These are phyloP conservation scores for Microbotryomycetes sp. DNA, from an alignment of 1,284 basidiomycete genomes.

Conservation along the genomic window DNA sequence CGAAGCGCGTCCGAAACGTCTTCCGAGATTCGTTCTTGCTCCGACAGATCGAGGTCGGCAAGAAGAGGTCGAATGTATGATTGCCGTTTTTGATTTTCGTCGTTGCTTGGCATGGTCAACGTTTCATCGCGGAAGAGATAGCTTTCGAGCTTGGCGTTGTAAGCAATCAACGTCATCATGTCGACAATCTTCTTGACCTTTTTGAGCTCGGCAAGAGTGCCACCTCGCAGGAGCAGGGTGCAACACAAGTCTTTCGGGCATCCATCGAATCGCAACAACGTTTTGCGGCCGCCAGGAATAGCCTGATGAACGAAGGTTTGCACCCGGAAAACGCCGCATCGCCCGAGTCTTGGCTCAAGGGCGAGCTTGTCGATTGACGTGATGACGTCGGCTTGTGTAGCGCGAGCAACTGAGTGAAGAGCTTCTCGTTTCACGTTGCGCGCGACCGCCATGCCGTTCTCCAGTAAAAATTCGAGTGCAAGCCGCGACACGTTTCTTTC, in stretches of 20 bases:
- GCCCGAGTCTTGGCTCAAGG: constrained; percentile 79
- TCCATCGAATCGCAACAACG: constrained; percentile 95
- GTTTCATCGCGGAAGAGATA: constrained; percentile 85
- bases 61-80: background rate
- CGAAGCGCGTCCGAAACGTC: constrained; percentile 54
- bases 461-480: constrained; percentile 80
- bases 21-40: constrained; percentile 9
- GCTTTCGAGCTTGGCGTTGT: constrained; percentile 86
- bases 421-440: constrained; percentile 81
- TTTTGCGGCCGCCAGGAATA: constrained; percentile 85
- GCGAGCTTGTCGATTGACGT: constrained; percentile 92
- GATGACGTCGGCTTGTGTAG: constrained; percentile 91
- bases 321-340: constrained; percentile 78
- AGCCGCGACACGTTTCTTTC: constrained; percentile 87
- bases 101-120: background rate
- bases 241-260: constrained; percentile 87
- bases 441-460: constrained; percentile 84
- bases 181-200: constrained; percentile 87
- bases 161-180: constrained; percentile 83
- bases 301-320: constrained; percentile 90
- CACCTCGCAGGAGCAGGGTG: constrained; percentile 89
- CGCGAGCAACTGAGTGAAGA: constrained; percentile 77
- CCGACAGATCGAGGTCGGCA: background rate
- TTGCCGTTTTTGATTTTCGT: background rate
- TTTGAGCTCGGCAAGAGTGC: constrained; percentile 64